Conservation (phyloP, 805 yeast genomes). For the Candida michaelii region DNA sequence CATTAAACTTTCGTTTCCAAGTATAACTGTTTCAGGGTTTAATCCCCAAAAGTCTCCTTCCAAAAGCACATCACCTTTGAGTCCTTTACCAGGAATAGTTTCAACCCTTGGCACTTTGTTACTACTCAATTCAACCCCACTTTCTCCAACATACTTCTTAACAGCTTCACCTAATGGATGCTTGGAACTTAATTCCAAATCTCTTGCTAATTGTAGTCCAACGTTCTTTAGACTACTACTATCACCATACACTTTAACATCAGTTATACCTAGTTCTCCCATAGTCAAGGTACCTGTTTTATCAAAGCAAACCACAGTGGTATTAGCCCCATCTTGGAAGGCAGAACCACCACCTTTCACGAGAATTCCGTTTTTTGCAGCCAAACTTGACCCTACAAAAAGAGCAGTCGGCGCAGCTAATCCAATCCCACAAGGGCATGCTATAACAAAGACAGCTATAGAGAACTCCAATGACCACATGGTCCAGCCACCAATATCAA, state of each 20-base stretch:
- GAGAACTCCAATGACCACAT: constrained; percentile 79
- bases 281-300: constrained; percentile 79
- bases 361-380: constrained; percentile 73
- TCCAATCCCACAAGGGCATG: constrained; percentile 86
- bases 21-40: constrained; percentile 36
- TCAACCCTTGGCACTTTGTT: constrained; percentile 48
- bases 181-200: constrained; percentile 60
- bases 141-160: constrained; percentile 30
- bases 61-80: constrained; percentile 43
- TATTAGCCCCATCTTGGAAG: constrained; percentile 69
- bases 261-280: constrained; percentile 59
- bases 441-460: constrained; percentile 76
- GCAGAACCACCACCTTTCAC: constrained; percentile 84
- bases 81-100: constrained; percentile 61
- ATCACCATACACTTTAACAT: constrained; percentile 36
- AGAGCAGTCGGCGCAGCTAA: constrained; percentile 83
- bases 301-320: constrained; percentile 69
- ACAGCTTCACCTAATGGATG: constrained; percentile 71
- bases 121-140: constrained; percentile 20
- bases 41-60: constrained; percentile 31
- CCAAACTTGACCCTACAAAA: constrained; percentile 76
- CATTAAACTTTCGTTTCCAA: constrained; percentile 65
- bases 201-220: constrained; percentile 51
- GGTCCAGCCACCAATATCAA: constrained; percentile 71
- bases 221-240: constrained; percentile 14